A percentile compares a stretch with the other conserved stretches of the same genome.
These are phyloP conservation scores for Tolypocladium nubicola DNA, from an alignment of 2,329 filamentous ascomycete species.

Conservation along the genomic window DNA sequence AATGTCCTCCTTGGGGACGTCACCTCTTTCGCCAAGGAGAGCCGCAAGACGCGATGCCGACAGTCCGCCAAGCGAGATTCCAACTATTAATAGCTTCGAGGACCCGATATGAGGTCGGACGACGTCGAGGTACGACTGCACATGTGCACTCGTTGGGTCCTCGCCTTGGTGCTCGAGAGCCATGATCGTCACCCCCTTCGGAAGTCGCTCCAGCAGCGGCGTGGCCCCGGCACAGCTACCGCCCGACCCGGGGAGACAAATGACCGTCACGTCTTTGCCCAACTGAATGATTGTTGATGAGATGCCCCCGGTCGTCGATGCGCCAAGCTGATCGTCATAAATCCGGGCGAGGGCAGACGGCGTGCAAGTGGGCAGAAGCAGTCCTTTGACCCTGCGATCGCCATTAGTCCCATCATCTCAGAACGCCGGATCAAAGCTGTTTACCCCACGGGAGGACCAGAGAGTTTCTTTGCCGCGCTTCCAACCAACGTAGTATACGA, in stretches of 20 bases:
- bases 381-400: neutral
- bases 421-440: neutral
- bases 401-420: neutral
- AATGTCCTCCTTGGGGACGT: neutral
- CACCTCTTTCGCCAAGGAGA: neutral
- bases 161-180: constrained; percentile 1
- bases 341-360: neutral
- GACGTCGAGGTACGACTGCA: neutral
- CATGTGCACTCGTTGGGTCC: neutral
- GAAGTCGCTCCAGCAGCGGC: neutral
- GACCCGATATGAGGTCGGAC: neutral
- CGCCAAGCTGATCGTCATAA: neutral
- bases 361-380: neutral
- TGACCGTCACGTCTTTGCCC: neutral
- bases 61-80: neutral
- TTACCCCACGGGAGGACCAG: neutral
- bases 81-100: neutral
- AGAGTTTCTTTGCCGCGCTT: neutral
- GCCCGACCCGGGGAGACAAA: neutral
- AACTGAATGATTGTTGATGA: neutral
- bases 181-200: neutral
- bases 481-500: neutral
- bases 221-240: neutral
- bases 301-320: neutral
- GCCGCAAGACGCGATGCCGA: neutral